Percentiles rank a stretch among this genome's conserved stretches.
phyloP scores from a whole-genome alignment of 495 filamentous ascomycete species.

The Neurospora sp. region DNA sequence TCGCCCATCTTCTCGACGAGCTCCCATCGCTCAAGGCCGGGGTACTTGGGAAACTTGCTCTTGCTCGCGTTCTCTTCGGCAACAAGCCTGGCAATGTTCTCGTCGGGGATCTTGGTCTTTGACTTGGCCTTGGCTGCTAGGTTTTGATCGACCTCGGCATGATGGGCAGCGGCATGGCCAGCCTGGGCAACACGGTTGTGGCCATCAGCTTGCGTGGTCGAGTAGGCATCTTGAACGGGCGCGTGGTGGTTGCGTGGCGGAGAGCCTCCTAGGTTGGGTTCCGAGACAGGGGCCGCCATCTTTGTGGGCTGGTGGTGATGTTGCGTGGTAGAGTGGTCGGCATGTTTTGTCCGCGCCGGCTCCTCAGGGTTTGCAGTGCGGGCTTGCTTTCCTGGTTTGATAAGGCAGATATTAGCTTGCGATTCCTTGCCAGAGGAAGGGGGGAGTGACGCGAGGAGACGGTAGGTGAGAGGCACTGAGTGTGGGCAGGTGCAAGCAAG shows the following conservation, averaged over 20 bases:
- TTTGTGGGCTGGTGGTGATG: conserved; percentile 23
- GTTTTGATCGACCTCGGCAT: conserved; percentile 27
- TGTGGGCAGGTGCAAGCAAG: conserved; percentile 2
- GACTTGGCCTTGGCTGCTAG: conserved; percentile 27
- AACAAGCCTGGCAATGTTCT: conserved; percentile 71
- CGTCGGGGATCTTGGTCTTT: conserved; percentile 46
- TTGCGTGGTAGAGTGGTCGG: conserved; percentile 46
- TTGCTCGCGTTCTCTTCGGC: conserved; percentile 80
- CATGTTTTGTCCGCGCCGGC: conserved; percentile 32
- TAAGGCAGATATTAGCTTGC: conserved; percentile 20
- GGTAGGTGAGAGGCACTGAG: background rate
- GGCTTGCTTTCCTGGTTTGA: conserved; percentile 64
- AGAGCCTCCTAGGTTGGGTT: conserved; percentile 13
- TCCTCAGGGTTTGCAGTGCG: conserved; percentile 55
- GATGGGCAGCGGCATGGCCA: conserved; percentile 47
- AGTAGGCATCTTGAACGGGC: conserved; percentile 39
- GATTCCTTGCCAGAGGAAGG: background rate
- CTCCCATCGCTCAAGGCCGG: conserved; percentile 83
- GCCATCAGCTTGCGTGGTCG: conserved; percentile 46
- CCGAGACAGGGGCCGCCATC: conserved; percentile 18
- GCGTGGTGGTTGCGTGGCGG: conserved; percentile 6
- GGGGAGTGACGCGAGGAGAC: background rate
- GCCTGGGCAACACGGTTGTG: conserved; percentile 57
- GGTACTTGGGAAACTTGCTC: conserved; percentile 82
- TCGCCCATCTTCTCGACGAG: conserved; percentile 97